Evolutionary conservation across 83 land plant species (phyloP).

Genomic region (Picea abies): DNA sequence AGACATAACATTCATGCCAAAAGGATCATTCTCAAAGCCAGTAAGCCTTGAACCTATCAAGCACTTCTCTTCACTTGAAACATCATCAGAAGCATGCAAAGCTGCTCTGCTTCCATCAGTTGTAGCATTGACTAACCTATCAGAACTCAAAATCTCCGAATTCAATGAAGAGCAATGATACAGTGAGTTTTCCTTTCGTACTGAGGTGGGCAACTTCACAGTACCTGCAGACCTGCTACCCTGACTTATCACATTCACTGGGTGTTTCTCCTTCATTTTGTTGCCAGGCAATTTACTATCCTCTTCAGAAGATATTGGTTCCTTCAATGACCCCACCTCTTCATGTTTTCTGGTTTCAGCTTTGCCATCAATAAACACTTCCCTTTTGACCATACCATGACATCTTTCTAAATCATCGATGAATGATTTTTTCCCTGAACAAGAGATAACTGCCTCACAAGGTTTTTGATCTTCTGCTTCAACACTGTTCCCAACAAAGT

Average conservation of each 20-base stretch:
- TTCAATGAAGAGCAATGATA: not conserved
- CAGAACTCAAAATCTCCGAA: not conserved
- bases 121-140: not conserved
- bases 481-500: not conserved
- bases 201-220: not conserved
- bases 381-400: not conserved
- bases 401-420: not conserved
- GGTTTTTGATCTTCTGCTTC: not conserved
- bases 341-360: not conserved
- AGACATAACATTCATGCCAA: not conserved
- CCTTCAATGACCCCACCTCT: not conserved
- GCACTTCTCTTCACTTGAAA: not conserved
- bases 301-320: not conserved
- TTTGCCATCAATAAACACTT: not conserved
- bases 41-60: conserved; percentile 4
- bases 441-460: not conserved
- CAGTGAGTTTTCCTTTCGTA: not conserved
- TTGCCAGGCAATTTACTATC: not conserved
- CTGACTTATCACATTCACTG: not conserved
- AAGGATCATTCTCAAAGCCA: not conserved
- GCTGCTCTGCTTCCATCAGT: not conserved
- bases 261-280: not conserved
- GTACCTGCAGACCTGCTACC: not conserved
- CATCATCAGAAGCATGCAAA: not conserved
- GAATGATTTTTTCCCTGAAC: not conserved